Conservation (phyloP, 306 rosid species). For the Castanea sativa region DNA sequence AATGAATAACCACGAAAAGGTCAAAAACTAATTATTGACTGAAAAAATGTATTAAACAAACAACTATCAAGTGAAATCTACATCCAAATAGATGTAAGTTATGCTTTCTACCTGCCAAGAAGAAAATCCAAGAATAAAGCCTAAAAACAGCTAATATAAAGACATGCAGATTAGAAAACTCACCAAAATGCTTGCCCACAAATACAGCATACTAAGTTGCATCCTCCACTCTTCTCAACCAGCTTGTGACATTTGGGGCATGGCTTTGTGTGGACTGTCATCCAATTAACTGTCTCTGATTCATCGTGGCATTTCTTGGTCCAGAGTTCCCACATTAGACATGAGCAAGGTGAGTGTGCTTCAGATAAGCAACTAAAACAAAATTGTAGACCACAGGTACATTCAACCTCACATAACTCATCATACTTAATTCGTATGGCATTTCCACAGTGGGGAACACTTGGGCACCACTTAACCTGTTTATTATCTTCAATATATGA, state of each 20-base stretch:
- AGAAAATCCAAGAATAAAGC: background rate
- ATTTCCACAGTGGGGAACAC: slow-evolving; percentile 45
- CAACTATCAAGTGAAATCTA: background rate
- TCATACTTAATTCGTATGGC: slow-evolving; percentile 31
- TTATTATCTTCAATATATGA: slow-evolving; percentile 47
- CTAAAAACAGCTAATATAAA: background rate
- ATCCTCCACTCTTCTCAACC: slow-evolving; percentile 43
- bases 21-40: background rate
- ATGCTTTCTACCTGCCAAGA: background rate
- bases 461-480: slow-evolving; percentile 45
- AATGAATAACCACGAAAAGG: background rate
- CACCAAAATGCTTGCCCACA: slow-evolving; percentile 45
- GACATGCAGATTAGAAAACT: slow-evolving; percentile 6
- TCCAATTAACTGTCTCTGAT: slow-evolving; percentile 35
- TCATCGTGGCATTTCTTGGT: slow-evolving; percentile 33
- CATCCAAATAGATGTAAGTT: background rate
- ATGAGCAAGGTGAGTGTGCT: slow-evolving; percentile 45
- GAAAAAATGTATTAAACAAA: background rate
- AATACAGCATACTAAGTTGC: slow-evolving; percentile 36
- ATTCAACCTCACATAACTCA: slow-evolving; percentile 38
- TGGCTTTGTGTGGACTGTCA: slow-evolving; percentile 32
- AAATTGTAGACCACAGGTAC: slow-evolving; percentile 35
- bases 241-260: slow-evolving; percentile 39
- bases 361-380: slow-evolving; percentile 37
- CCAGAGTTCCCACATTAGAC: slow-evolving; percentile 39